Base-by-base conservation (phyloP, 129 eudicot species). In the Logfia minima region DNA sequence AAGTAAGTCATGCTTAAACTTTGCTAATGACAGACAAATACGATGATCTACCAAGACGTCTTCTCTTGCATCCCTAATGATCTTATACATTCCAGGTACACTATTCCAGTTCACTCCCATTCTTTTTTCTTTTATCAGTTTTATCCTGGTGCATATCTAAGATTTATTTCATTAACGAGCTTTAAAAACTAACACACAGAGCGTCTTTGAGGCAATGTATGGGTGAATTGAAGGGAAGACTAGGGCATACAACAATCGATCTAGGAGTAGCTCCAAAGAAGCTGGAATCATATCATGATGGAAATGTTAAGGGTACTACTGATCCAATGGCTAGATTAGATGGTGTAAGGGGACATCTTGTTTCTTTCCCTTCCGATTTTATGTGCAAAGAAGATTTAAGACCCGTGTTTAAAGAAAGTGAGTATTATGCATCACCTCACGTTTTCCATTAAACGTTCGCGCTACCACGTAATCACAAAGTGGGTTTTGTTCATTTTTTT, bases 21-120 rank as follows among this genome's bases (percentile, higher is more conserved):
- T 66, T 80, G 52, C 37, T 22, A 66, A 80, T 75, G 75, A 77
- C 97, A 94, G 99, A 88, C 89, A 66, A 94, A 94, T 68, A 91
- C 94, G 23, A 91, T 87, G 93, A 94, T 94, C 84, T 94, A 91
- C 90, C 99, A 94, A 87, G 99, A 94, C 67, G 99, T 89, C 34
- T 91, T 94, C 77, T 80, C 96, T 53, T 94, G 99, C 82, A 87
- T 94, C 82, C 99, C 99, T 6, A 94, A 87, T 68, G 96, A 94
- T 88, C 87, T 86, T 18, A 91, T 91, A 83, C 93, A 94, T 56
- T 91, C 99, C 67, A 91, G 99, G 99, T 94, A 78, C 72, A 22
- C 11, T 66, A 16, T 66, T 55, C 5, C 51, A 34, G 5, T n/a
- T 22, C 29, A 21, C 45, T n/a, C 45, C 32, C 31, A n/a, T 23